Evolutionary conservation across 176 grass and related monocot genomes (phyloP).

Genomic region (Triticum turgidum): DNA sequence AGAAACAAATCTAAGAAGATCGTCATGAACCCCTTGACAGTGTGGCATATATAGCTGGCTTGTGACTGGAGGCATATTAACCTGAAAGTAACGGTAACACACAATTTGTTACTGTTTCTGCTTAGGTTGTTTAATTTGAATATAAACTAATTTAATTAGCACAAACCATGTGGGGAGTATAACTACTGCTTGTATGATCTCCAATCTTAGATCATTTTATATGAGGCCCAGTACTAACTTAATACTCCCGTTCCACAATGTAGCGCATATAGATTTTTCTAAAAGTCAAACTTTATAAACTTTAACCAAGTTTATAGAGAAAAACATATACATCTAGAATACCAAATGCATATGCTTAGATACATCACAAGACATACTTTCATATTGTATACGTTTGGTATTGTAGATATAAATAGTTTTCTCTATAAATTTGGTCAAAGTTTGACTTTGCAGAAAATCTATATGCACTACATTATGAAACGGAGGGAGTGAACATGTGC

Average conservation of each 20-base stretch:
- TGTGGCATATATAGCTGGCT: neutral
- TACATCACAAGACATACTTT: no score
- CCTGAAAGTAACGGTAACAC: neutral
- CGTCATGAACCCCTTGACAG: neutral
- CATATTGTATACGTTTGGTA: no score
- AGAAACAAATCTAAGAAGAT: slow-evolving; percentile 17
- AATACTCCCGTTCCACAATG: neutral
- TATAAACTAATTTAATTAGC: neutral
- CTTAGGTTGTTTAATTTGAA: neutral
- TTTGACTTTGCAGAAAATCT: no score
- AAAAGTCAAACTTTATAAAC: no score
- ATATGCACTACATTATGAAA: no score
- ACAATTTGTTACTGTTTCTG: neutral
- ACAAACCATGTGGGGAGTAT: neutral
- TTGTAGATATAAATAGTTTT: no score
- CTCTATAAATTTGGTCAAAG: no score
- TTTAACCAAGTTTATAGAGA: no score
- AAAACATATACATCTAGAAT: no score
- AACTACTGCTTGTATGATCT: neutral
- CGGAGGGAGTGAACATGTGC: neutral
- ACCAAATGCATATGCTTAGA: no score
- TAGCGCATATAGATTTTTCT: no score
- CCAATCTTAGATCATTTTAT: neutral
- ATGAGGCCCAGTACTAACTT: neutral
- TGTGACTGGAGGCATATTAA: slow-evolving; percentile 17